Base-by-base conservation (phyloP, 352 stramenopile genomes). In the Phytophthora pluvialis region DNA sequence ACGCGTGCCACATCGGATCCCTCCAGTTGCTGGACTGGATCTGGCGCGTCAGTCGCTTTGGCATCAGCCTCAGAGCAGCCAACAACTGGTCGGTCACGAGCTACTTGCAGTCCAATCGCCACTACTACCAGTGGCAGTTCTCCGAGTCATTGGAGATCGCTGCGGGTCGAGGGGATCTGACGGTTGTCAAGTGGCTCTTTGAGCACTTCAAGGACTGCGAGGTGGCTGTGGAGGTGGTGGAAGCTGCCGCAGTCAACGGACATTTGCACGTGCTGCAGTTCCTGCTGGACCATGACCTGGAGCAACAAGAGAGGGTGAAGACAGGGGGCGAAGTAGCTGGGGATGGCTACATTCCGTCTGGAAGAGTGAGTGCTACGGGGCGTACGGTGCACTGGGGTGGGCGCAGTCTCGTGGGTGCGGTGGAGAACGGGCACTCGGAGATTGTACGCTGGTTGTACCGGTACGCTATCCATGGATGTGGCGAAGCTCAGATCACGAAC, bases 71-170 rank as follows among this genome's bases (percentile, higher is more conserved):
- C 13, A 39, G 29, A 31, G n/a, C n/a, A n/a, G n/a, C n/a, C n/a
- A n/a, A n/a, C n/a, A n/a, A n/a, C n/a, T 66, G 58, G 58, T 53
- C 40, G 12, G n/a, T 48, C 18, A 13, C 39, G 4, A 29, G 18
- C 4, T 44, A 38, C 10, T 33, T 66, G 29, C 47, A 36, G 18
- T 48, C 31, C 18, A 45, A 66, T 15, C 1, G 3, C 6, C 48
- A 66, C 32, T 66, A 60, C 32, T 66, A 60, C 21, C n/a, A 66
- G 12, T 66, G 58, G 58, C 50, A 68, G 40, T 69, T 59, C 36
- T 64, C 52, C 8, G 40, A 48, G 35, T n/a, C 53, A 18, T 38
- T 69, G 53, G 36, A 64, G 25, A 16, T 49, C 5, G 61, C 53
- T 21, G 39, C 16, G 5, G 15, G 7, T 13, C n/a, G 46, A 33